Percentiles rank a stretch among this genome's conserved stretches.
phyloP scores from a whole-genome alignment of 2,329 filamentous ascomycete genomes.

The Trichophyton rubrum region DNA sequence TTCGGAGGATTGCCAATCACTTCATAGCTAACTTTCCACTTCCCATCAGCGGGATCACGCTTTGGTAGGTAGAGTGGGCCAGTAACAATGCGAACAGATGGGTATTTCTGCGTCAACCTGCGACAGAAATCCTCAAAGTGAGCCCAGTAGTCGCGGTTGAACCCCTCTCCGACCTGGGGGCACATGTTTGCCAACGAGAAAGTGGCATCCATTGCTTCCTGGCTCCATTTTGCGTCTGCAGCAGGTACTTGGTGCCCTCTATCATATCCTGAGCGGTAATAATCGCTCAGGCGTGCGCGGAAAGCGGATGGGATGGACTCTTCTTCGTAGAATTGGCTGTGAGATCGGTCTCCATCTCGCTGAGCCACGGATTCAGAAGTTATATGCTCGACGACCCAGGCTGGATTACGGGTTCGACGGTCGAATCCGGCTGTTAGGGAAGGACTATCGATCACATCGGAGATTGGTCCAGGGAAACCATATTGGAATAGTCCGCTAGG shows the following conservation, averaged over 20 bases:
- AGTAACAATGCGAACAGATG: conserved; percentile 80
- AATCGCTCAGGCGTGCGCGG: conserved; percentile 81
- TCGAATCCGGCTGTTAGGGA: conserved; percentile 82
- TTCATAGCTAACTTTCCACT: conserved; percentile 93
- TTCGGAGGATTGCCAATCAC: conserved; percentile 88
- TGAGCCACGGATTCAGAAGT: conserved; percentile 68
- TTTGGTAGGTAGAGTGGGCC: conserved; percentile 87
- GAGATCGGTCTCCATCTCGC: conserved; percentile 67
- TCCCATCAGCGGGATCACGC: conserved; percentile 67
- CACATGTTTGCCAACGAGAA: conserved; percentile 95
- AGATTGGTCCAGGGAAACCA: conserved; percentile 81
- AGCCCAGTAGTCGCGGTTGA: conserved; percentile 98
- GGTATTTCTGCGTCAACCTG: conserved; percentile 65
- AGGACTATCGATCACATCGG: conserved; percentile 64
- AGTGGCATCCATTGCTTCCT: conserved; percentile 87
- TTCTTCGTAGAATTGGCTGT: conserved; percentile 78
- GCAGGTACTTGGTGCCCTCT: conserved; percentile 94
- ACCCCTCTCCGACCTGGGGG: conserved; percentile 93
- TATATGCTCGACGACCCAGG: conserved; percentile 95
- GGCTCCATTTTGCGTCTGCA: conserved; percentile 91
- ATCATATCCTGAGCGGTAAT: conserved; percentile 89
- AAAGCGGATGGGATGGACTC: conserved; percentile 67
- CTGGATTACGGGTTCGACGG: conserved; percentile 76
- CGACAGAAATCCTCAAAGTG: conserved; percentile 97
- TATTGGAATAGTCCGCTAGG: conserved; percentile 69